Evolutionary conservation across 2,329 filamentous ascomycete species (phyloP), one percentile per base, ranked within the genome.

Genomic region (Trichoderma sp.): DNA sequence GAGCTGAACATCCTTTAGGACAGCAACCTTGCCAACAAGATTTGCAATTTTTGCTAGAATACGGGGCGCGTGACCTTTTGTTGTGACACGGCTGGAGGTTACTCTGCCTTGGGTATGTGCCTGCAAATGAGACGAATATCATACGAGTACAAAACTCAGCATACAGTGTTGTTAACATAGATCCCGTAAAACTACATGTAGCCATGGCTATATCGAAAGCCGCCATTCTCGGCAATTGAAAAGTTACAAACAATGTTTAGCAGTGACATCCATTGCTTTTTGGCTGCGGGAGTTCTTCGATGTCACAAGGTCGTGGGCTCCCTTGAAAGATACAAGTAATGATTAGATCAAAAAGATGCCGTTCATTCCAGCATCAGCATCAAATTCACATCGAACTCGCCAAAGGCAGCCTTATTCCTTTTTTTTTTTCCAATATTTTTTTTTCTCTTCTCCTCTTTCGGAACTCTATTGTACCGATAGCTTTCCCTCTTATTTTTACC

Each of bases 401-500:
- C n/a, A 64, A 49, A 52, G 16, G 4, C 14, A 13, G 33, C 31
- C 40, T 24, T 24, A 33, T 55, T 53, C 24, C 33, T 47, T 53
- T 31, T 19, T 60, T 52, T 55, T 52, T 55, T 58, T 68, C 19
- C 31, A 52, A 55, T 24, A 27, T 40, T 61, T 68, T 68, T 61
- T 68, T 43, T 19, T 43, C 19, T 43, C 19, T 43, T 57, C 53
- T 68, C 61, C 35, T 66, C 47, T 56, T 63, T 67, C 61, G 43
- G 62, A 62, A 60, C 61, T 70, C 63, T 67, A 70, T 70, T 47
- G 53, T 65, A 62, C 63, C 63, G 63, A 70, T 53, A 67, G 62
- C 52, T 57, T 61, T 53, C 56, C 57, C 40, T 43, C 33, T 10
- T 43, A n/a, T 29, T 58, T 49, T n/a, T n/a, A 57, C 55, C 68